Evolutionary conservation across 208 protist genomes (phyloP), one percentile per base, ranked within the genome.

Genomic region (Leishmania lainsoni): DNA sequence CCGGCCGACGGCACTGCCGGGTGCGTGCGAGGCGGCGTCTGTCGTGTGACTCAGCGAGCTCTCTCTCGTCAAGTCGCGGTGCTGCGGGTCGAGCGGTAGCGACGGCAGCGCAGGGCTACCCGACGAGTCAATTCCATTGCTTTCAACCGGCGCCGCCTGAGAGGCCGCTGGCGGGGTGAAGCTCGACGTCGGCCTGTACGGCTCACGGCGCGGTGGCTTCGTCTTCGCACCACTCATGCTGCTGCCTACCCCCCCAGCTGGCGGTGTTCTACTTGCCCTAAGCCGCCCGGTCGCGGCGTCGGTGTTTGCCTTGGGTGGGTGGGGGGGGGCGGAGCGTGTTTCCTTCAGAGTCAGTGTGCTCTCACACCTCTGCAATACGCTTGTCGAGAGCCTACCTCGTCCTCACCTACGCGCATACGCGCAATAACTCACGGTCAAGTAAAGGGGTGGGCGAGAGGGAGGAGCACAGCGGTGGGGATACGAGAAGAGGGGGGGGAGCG

Each of bases 121-220:
- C 22, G 56, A 22, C 22, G 56, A n/a, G 22, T 22, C 26, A 22
- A 61, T 61, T 20, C 20, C 16, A 22, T 61, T 5, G 56, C 56
- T n/a, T 61, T 29, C 56, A 20, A 9, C 22, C 22, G 56, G 20
- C 22, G 56, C 20, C 20, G 56, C 56, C 20, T 5, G 56, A 29
- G 22, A 32, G n/a, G 14, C 20, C 26, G 6, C 20, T 4, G 65
- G 20, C 35, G 17, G 39, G 65, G 65, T 0, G 35, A 71, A 20
- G 65, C 29, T 14, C 20, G 45, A 56, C 26, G 70, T 56, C 20
- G 79, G 72, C 1, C 79, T 59, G 48, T 73, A 72, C 17, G 70
- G 79, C 79, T 73, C 79, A 39, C 72, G 70, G 39, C 72, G 72
- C 49, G 79, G 45, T 45, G 72, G 48, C 70, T 74, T 83, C 49